These are phyloP conservation scores for Ciborinia camelliae DNA, from an alignment of 2,329 filamentous ascomycete genomes.

Conservation along the genomic window DNA sequence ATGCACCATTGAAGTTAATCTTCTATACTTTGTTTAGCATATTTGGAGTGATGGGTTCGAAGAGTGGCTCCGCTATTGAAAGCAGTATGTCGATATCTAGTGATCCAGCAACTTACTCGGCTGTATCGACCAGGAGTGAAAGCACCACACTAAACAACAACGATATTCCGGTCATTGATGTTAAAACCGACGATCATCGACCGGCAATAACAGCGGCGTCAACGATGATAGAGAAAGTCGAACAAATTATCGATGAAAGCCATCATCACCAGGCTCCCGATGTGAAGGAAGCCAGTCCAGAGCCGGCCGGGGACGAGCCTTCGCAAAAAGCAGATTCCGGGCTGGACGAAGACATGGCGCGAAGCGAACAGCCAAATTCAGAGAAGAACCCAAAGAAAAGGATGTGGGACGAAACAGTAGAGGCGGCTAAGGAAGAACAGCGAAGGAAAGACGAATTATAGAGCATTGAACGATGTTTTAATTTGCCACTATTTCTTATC, in stretches of 20 bases:
- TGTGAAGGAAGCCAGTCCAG: slow-evolving; percentile 33
- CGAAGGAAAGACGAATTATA: slow-evolving; percentile 37
- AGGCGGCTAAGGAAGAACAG: slow-evolving; percentile 35
- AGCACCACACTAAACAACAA: neutral
- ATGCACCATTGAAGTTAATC: slow-evolving; percentile 70
- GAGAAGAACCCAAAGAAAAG: slow-evolving; percentile 57
- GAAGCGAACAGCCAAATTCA: slow-evolving; percentile 32
- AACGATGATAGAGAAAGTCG: slow-evolving; percentile 51
- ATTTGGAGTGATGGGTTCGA: slow-evolving; percentile 42
- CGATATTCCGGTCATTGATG: neutral
- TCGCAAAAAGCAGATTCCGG: neutral
- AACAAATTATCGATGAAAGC: slow-evolving; percentile 48
- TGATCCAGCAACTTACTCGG: slow-evolving; percentile 18
- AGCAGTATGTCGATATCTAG: slow-evolving; percentile 22
- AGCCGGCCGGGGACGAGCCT: slow-evolving; percentile 33
- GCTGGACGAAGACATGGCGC: neutral
- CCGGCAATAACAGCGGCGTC: slow-evolving; percentile 26
- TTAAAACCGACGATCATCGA: neutral
- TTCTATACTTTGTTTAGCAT: slow-evolving; percentile 58
- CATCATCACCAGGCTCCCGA: slow-evolving; percentile 36
- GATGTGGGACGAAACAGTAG: slow-evolving; percentile 53
- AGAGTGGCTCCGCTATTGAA: slow-evolving; percentile 20
- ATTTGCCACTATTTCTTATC: neutral
- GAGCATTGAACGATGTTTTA: neutral
- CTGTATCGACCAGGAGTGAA: slow-evolving; percentile 27